Evolutionary conservation across 306 rosid genomes (phyloP), one percentile per base, ranked within the genome.

Genomic region (Prunus mongolica): DNA sequence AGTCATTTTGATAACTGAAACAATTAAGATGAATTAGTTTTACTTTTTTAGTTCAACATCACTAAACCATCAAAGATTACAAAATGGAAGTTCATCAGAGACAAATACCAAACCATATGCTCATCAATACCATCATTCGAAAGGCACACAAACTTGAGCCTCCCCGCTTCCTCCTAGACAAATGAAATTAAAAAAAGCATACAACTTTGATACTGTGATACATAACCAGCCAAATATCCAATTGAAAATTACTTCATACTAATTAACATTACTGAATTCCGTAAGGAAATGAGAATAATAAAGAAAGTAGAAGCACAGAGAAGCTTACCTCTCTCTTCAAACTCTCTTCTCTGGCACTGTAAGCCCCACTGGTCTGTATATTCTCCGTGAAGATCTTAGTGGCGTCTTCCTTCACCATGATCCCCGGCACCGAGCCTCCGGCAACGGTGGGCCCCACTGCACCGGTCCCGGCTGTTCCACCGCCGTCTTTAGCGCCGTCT

Each of bases 331-430:
- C 99, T 83, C 87, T 89, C 72, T 88, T 95, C 71, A 92, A 85
- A 75, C 78, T 84, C 85, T 92, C 99, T 80, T 95, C 99, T 81
- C 99, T 83, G 2, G 99, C 97, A 69, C 86, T 87, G 66, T 95
- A 95, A 60, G 99, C 99, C 60, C 99, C 99, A 78, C 97, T 95
- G 3, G 97, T 86, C 87, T 90, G 97, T 67, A 95, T 74, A 91
- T 88, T 95, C 77, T 95, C 99, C 2, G 99, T 90, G 76, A 89
- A 89, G 19, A 95, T 92, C 84, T 90, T 95, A 25, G 92, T 76
- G 0, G 89, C 84, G 49, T 95, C 99, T 73, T 95, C 97, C 85
- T 95, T 92, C 65, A 86, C 92, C 79, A 84, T 89, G 25, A 92
- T 88, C 52, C 97, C 96, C 24, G 93, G 76, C 18, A 76, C 82